phyloP scores from a whole-genome alignment of 768 basidiomycete species.

The Cyclocybe cylindracea region DNA sequence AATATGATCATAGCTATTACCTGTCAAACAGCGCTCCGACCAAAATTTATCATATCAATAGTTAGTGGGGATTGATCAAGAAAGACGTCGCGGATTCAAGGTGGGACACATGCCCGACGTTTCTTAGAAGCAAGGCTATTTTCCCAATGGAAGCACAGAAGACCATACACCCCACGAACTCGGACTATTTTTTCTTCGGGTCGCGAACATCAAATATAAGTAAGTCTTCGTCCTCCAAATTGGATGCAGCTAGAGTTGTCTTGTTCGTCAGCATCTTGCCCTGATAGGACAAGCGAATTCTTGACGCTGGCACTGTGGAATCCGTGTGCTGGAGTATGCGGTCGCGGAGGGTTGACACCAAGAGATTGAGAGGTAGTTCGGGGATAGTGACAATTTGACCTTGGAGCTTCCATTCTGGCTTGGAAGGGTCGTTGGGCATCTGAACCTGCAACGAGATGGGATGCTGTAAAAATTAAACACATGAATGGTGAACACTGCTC shows the following conservation, averaged over 20 bases:
- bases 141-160: not conserved
- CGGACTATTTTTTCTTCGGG: slow-evolving; percentile 65
- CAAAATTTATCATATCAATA: too few relatives aligned
- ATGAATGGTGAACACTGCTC: not conserved
- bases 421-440: slow-evolving; percentile 77
- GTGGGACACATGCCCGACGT: too few relatives aligned
- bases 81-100: too few relatives aligned
- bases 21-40: too few relatives aligned
- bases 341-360: slow-evolving; percentile 90
- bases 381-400: slow-evolving; percentile 76
- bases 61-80: too few relatives aligned
- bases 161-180: not conserved
- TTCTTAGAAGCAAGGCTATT: too few relatives aligned
- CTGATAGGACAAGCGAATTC: slow-evolving; percentile 75
- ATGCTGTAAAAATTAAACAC: slow-evolving; percentile 45
- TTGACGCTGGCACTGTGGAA: slow-evolving; percentile 77
- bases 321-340: slow-evolving; percentile 80
- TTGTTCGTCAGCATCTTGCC: slow-evolving; percentile 89
- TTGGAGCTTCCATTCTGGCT: slow-evolving; percentile 93
- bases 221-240: slow-evolving; percentile 89
- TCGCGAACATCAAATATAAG: slow-evolving; percentile 78
- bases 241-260: slow-evolving; percentile 82
- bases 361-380: slow-evolving; percentile 80
- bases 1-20: too few relatives aligned
- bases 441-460: slow-evolving; percentile 86